phyloP scores from a whole-genome alignment of 2,329 filamentous ascomycete genomes.

The Grosmannia serpens region DNA sequence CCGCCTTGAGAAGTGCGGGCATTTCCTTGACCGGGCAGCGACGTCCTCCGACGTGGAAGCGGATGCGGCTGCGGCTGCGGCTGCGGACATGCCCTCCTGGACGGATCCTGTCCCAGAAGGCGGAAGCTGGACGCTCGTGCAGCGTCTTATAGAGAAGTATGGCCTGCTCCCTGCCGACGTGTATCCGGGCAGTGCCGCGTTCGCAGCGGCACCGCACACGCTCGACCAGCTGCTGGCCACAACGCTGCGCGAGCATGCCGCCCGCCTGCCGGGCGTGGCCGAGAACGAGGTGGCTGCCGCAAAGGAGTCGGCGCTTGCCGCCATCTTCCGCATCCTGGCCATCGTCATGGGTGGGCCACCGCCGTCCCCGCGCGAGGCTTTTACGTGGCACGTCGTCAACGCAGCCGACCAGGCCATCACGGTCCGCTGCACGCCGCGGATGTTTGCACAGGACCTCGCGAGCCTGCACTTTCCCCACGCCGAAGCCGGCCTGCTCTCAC shows the following conservation, averaged over 20 bases:
- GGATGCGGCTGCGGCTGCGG: not conserved
- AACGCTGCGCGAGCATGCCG: not conserved
- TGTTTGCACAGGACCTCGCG: not conserved
- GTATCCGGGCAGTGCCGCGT: not conserved
- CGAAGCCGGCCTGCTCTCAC: not conserved
- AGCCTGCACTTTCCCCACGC: not conserved
- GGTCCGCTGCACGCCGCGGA: not conserved
- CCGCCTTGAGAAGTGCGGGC: not conserved
- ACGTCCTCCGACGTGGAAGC: not conserved
- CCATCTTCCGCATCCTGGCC: not conserved
- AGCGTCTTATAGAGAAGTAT: not conserved
- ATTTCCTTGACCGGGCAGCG: not conserved
- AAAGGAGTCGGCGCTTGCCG: not conserved
- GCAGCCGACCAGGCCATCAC: not conserved
- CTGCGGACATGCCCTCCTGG: not conserved
- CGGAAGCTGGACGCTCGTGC: not conserved
- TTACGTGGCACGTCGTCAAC: not conserved
- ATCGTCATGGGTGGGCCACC: not conserved
- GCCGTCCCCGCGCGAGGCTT: not conserved
- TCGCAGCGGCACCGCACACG: not conserved
- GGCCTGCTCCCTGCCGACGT: not conserved
- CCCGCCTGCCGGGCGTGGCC: not conserved
- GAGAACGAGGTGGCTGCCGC: not conserved
- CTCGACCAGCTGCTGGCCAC: not conserved
- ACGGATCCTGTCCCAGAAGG: not conserved